These are phyloP conservation scores for Capsicum chinense DNA, from an alignment of 257 asterid species.

Conservation along the genomic window DNA sequence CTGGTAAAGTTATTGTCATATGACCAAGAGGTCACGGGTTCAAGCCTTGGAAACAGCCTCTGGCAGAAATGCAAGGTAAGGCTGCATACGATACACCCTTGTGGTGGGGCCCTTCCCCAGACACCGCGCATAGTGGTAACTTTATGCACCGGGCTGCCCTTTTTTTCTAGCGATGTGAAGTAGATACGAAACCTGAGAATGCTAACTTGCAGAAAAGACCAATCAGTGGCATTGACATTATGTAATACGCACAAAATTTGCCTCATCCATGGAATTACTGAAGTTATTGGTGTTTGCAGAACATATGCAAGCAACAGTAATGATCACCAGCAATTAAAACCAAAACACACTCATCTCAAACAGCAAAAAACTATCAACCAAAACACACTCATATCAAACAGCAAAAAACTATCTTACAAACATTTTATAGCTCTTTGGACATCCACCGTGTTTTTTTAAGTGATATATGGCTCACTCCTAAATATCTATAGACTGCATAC, in stretches of 20 bases:
- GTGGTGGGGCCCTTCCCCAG: too few relatives aligned
- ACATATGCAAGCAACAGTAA: background rate
- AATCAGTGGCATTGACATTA: background rate
- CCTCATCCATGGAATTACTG: background rate
- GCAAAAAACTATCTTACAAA: slow-evolving; percentile 5
- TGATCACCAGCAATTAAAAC: slow-evolving; percentile 11
- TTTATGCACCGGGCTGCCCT: too few relatives aligned
- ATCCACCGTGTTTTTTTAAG: background rate
- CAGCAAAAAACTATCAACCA: background rate
- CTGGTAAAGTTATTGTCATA: too few relatives aligned
- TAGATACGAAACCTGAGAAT: slow-evolving; percentile 5
- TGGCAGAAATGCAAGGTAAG: too few relatives aligned
- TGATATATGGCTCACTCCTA: background rate
- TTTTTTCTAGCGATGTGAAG: background rate
- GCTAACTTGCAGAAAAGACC: slow-evolving; percentile 6
- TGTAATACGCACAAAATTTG: background rate
- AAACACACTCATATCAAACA: background rate
- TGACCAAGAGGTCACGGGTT: too few relatives aligned
- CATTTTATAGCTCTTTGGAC: slow-evolving; percentile 7
- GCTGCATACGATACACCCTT: too few relatives aligned
- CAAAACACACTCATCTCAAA: background rate
- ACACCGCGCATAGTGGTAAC: too few relatives aligned
- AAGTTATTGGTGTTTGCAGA: slow-evolving; percentile 19
- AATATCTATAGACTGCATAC: background rate
- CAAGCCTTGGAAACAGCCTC: too few relatives aligned